These are phyloP conservation scores for Spergularia marina DNA, from an alignment of 148 eudicot genomes.

Conservation along the genomic window DNA sequence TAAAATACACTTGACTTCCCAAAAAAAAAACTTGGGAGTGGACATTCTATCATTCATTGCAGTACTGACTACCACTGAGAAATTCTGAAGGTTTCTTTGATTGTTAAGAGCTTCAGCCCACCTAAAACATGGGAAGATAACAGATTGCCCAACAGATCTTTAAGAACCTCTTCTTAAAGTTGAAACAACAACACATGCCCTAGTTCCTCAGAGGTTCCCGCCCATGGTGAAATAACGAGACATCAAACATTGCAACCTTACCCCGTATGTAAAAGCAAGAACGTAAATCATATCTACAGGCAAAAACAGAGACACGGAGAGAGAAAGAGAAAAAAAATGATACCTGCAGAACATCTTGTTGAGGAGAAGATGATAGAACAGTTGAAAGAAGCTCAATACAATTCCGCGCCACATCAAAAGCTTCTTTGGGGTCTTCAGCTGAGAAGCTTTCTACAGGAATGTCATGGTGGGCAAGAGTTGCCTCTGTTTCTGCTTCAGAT, in stretches of 20 bases:
- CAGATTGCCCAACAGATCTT: background rate
- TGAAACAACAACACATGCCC: too few relatives aligned
- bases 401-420: constrained; percentile 95
- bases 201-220: too few relatives aligned
- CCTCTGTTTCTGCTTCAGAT: constrained; percentile 53
- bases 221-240: too few relatives aligned
- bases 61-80: background rate
- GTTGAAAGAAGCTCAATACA: constrained; percentile 87
- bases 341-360: constrained; percentile 94
- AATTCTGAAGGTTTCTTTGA: background rate
- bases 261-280: background rate
- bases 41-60: background rate
- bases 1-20: background rate
- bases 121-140: background rate
- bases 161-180: background rate
- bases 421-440: constrained; percentile 87
- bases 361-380: constrained; percentile 89
- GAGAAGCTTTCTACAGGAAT: constrained; percentile 61
- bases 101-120: background rate
- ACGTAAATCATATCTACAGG: background rate
- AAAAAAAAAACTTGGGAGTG: too few relatives aligned
- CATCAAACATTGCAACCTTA: background rate
- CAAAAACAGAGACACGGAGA: background rate
- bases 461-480: constrained; percentile 53
- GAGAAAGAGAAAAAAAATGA: background rate